phyloP scores from a whole-genome alignment of 352 stramenopile genomes.

The Phytophthora pisi region DNA sequence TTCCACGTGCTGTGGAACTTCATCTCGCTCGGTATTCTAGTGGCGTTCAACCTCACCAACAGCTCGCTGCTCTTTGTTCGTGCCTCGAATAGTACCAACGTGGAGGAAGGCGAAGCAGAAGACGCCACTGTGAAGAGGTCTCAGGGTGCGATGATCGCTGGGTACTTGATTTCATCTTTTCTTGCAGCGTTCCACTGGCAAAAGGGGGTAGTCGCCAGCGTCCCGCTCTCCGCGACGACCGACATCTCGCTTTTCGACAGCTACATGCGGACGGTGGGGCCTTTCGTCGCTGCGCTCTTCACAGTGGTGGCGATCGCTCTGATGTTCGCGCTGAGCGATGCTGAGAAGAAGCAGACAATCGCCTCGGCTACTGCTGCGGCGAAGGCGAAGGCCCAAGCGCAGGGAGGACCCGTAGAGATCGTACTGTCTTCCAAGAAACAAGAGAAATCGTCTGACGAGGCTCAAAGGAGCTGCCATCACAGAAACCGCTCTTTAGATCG shows the following conservation, averaged over 20 bases:
- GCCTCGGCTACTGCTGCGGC: background rate
- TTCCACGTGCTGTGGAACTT: slow-evolving; percentile 91
- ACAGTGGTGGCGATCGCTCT: slow-evolving; percentile 55
- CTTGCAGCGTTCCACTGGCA: slow-evolving; percentile 79
- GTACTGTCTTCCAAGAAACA: slow-evolving; percentile 32
- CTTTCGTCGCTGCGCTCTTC: slow-evolving; percentile 54
- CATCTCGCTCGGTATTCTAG: slow-evolving; percentile 90
- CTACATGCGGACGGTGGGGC: slow-evolving; percentile 62
- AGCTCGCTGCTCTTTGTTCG: slow-evolving; percentile 78
- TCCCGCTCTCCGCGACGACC: slow-evolving; percentile 26
- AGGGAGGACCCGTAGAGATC: slow-evolving; percentile 23
- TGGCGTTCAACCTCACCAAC: slow-evolving; percentile 93
- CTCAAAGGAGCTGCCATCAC: slow-evolving; percentile 5
- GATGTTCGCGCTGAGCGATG: slow-evolving; percentile 62
- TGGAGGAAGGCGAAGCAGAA: slow-evolving; percentile 4
- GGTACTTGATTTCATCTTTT: slow-evolving; percentile 65
- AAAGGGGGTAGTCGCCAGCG: slow-evolving; percentile 59
- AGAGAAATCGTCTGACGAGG: slow-evolving; percentile 8
- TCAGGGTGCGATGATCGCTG: slow-evolving; percentile 48
- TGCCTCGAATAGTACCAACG: slow-evolving; percentile 31
- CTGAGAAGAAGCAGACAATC: slow-evolving; percentile 33
- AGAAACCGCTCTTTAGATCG: slow-evolving; percentile 26
- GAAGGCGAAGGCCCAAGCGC: slow-evolving; percentile 16
- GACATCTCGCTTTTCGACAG: slow-evolving; percentile 43
- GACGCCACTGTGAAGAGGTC: slow-evolving; percentile 12